These are phyloP conservation scores for Coniochaeta sp. DNA, from an alignment of 2,329 filamentous ascomycete species.

Conservation along the genomic window DNA sequence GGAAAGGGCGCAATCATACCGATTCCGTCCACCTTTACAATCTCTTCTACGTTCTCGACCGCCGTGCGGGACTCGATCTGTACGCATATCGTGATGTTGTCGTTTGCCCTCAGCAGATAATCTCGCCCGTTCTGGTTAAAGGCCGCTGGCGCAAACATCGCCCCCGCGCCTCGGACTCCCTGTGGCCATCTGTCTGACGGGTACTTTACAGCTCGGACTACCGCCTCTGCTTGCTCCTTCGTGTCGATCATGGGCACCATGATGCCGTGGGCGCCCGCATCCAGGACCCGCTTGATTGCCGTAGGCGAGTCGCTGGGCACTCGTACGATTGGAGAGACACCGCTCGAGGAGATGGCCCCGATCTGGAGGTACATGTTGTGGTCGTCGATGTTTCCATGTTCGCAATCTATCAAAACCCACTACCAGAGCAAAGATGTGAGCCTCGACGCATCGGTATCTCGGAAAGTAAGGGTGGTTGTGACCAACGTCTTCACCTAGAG, in stretches of 20 bases:
- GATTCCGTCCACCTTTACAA: slow-evolving; percentile 9
- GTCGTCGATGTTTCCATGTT: slow-evolving; percentile 17
- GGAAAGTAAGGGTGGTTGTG: not conserved
- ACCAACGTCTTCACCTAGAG: slow-evolving; percentile 20
- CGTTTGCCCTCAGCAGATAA: slow-evolving; percentile 17
- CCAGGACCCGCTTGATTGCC: slow-evolving; percentile 23
- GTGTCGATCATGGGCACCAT: slow-evolving; percentile 23
- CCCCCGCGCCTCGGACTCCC: slow-evolving; percentile 19
- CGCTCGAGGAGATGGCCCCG: slow-evolving; percentile 12
- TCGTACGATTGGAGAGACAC: slow-evolving; percentile 14
- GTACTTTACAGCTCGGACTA: slow-evolving; percentile 18
- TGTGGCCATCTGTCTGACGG: slow-evolving; percentile 14
- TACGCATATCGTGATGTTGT: slow-evolving; percentile 16
- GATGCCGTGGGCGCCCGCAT: slow-evolving; percentile 21
- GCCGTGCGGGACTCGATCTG: slow-evolving; percentile 12
- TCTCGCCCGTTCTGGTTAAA: slow-evolving; percentile 19
- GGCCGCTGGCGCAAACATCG: slow-evolving; percentile 20
- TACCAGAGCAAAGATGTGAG: not conserved
- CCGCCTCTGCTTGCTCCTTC: slow-evolving; percentile 17
- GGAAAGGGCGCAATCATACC: too few relatives aligned
- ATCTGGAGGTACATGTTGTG: slow-evolving; percentile 15
- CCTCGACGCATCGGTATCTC: not conserved
- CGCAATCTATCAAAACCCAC: slow-evolving; percentile 14
- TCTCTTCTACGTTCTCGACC: slow-evolving; percentile 11
- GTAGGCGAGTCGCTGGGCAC: slow-evolving; percentile 16